Conservation (phyloP, 2,329 filamentous ascomycete genomes). For the Alternaria viburni region DNA sequence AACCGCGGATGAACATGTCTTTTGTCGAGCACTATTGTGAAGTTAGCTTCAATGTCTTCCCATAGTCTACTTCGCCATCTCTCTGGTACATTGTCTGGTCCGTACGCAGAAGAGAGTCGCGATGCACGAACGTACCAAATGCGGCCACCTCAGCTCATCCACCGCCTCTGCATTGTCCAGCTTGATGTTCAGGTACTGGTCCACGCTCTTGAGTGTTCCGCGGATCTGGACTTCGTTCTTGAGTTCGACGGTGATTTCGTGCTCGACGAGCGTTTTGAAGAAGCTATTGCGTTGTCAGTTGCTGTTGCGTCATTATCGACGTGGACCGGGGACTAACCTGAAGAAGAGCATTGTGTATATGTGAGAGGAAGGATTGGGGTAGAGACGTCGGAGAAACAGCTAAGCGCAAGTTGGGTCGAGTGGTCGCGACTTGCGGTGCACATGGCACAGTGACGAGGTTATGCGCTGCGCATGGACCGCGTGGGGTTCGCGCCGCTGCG, state of each 20-base stretch:
- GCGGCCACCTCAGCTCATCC: constrained; percentile 93
- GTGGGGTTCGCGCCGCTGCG: constrained; percentile 22
- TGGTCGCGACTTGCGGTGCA: constrained; percentile 3
- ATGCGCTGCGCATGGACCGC: constrained; percentile 21
- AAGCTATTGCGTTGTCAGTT: constrained; percentile 58
- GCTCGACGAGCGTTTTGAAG: constrained; percentile 98
- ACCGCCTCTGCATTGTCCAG: constrained; percentile 93
- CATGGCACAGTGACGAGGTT: constrained; percentile 10
- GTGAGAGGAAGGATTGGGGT: too few species aligned
- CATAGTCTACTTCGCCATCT: not conserved
- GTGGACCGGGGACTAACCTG: constrained; percentile 48
- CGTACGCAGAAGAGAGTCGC: not conserved
- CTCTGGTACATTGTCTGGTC: not conserved
- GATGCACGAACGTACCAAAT: constrained; percentile 66
- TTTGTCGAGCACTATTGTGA: constrained; percentile 73
- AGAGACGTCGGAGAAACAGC: not conserved
- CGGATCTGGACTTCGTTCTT: constrained; percentile 99
- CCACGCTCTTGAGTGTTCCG: constrained; percentile 93
- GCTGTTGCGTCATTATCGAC: not conserved
- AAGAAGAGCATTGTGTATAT: constrained; percentile 57
- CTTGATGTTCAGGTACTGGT: constrained; percentile 99
- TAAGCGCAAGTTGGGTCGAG: not conserved
- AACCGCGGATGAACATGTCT: constrained; percentile 94
- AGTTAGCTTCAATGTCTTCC: not conserved
- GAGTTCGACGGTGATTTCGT: constrained; percentile 96